Evolutionary conservation across 1,284 basidiomycete species (phyloP).

Genomic region (Sanghuangporus weigelae): DNA sequence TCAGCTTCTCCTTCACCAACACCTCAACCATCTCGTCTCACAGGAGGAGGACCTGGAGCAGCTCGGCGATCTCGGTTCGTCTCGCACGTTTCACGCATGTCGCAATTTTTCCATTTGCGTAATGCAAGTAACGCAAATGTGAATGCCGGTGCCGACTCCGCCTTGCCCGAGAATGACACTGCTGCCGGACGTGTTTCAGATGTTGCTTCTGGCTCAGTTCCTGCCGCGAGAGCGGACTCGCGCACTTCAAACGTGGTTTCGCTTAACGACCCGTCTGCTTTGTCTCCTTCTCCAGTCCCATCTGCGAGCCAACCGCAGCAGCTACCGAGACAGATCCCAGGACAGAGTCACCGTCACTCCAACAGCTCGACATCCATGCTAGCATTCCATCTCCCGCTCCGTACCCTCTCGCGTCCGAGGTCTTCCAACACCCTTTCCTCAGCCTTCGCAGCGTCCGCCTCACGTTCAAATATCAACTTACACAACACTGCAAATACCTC

Average conservation of each 20-base stretch:
- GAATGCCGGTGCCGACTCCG: neutral
- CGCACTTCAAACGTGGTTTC: neutral
- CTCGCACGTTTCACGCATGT: conserved; percentile 9
- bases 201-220: neutral
- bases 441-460: neutral
- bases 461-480: neutral
- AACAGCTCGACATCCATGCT: conserved; percentile 32
- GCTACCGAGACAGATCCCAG: neutral
- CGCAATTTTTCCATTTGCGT: conserved; percentile 7
- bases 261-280: conserved; percentile 2
- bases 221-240: neutral
- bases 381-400: conserved; percentile 22
- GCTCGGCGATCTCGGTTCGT: conserved; percentile 2
- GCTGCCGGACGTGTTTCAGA: neutral
- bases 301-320: neutral
- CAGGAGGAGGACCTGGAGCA: neutral
- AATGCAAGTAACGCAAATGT: neutral
- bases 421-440: conserved; percentile 14
- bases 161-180: neutral
- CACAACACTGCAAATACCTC: conserved; percentile 14
- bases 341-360: conserved; percentile 29
- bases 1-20: neutral
- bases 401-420: conserved; percentile 25
- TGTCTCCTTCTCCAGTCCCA: neutral
- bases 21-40: neutral